These are phyloP conservation scores for Serendipita vermifera DNA, from an alignment of 768 basidiomycete species.

Conservation along the genomic window DNA sequence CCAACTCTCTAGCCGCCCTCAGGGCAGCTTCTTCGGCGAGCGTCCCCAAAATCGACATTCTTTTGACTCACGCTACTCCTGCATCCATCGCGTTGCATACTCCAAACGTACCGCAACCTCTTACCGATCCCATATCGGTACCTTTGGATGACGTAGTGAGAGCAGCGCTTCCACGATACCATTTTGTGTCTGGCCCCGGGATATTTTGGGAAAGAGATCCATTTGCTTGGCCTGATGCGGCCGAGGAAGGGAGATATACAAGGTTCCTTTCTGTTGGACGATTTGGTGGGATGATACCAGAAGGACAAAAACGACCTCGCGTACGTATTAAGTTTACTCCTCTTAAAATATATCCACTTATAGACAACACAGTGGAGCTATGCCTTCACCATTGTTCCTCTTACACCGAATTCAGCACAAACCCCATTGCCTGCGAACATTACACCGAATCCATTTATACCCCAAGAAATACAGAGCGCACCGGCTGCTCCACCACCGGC, in stretches of 20 bases:
- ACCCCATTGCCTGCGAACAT: slow-evolving; percentile 42
- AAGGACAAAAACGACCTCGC: slow-evolving; percentile 60
- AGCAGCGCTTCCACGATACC: slow-evolving; percentile 70
- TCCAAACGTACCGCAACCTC: slow-evolving; percentile 36
- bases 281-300: slow-evolving; percentile 53
- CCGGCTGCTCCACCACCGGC: slow-evolving; percentile 23
- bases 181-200: slow-evolving; percentile 59
- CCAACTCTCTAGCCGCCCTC: slow-evolving; percentile 54
- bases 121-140: slow-evolving; percentile 36
- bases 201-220: slow-evolving; percentile 96
- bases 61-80: slow-evolving; percentile 74
- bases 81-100: slow-evolving; percentile 50
- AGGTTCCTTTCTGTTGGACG: slow-evolving; percentile 79
- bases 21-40: slow-evolving; percentile 40
- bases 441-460: slow-evolving; percentile 54
- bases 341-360: slow-evolving; percentile 2
- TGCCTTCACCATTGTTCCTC: slow-evolving; percentile 74
- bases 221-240: slow-evolving; percentile 67
- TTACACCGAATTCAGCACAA: slow-evolving; percentile 27
- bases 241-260: slow-evolving; percentile 39
- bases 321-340: slow-evolving; percentile 32
- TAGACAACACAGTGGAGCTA: slow-evolving; percentile 73
- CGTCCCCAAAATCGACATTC: slow-evolving; percentile 61
- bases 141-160: slow-evolving; percentile 54
- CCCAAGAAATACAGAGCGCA: not conserved